A percentile compares a stretch with the other conserved stretches of the same genome.
phyloP scores from a whole-genome alignment of 768 basidiomycete species.

The Mycena amicta region DNA sequence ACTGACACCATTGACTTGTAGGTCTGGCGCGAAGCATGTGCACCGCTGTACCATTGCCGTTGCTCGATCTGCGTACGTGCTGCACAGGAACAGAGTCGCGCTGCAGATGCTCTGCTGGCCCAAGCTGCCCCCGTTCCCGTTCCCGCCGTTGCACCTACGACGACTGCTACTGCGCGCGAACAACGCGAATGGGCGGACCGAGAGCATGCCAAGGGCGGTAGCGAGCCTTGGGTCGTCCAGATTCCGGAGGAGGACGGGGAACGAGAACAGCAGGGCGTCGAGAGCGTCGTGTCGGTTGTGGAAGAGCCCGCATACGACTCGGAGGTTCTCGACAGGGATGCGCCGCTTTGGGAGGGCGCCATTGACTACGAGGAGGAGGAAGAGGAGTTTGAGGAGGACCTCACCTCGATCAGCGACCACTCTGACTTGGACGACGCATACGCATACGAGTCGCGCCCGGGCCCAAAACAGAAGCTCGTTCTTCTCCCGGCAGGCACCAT shows the following conservation, averaged over 20 bases:
- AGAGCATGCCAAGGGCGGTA: background rate
- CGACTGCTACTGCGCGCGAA: slow-evolving; percentile 9
- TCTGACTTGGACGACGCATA: slow-evolving; percentile 17
- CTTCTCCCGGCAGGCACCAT: background rate
- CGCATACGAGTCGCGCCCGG: slow-evolving; percentile 11
- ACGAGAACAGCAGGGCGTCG: slow-evolving; percentile 8
- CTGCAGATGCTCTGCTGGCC: slow-evolving; percentile 39
- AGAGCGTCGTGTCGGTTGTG: slow-evolving; percentile 17
- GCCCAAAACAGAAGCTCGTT: background rate
- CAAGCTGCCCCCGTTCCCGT: slow-evolving; percentile 29
- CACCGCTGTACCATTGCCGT: slow-evolving; percentile 70
- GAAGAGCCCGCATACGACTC: slow-evolving; percentile 3
- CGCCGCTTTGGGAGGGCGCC: slow-evolving; percentile 10
- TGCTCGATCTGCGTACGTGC: slow-evolving; percentile 78
- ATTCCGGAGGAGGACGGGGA: slow-evolving; percentile 15
- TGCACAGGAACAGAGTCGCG: slow-evolving; percentile 48
- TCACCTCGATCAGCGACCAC: slow-evolving; percentile 28
- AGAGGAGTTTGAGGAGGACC: slow-evolving; percentile 34
- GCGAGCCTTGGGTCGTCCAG: slow-evolving; percentile 9
- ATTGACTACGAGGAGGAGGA: slow-evolving; percentile 29
- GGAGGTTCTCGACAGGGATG: slow-evolving; percentile 26
- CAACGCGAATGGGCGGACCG: background rate
- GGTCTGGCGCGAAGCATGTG: slow-evolving; percentile 77
- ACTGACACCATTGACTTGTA: slow-evolving; percentile 29
- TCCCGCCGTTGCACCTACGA: slow-evolving; percentile 21